Evolutionary conservation across 192 early-diverging fungal genomes (phyloP).

Genomic region (Entomortierella parvispora): DNA sequence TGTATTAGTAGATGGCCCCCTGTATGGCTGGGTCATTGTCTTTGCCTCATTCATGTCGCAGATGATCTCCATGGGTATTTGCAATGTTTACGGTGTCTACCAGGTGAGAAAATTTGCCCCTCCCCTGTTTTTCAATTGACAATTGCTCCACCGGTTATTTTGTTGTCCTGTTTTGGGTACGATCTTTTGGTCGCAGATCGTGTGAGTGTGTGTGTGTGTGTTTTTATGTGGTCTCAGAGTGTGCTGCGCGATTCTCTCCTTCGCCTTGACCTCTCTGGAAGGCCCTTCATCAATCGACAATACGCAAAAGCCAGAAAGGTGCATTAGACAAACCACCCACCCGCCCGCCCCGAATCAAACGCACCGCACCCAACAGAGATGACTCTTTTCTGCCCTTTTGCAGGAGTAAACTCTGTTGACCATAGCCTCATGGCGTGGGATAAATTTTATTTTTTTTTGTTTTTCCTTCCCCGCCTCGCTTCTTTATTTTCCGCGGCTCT

Average conservation of each 20-base stretch:
- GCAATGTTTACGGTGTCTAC: slow-evolving; percentile 42
- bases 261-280: no score
- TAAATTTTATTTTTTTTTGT: background rate
- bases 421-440: background rate
- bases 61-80: slow-evolving; percentile 52
- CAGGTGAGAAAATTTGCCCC: no score
- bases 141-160: no score
- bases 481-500: background rate
- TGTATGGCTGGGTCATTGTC: slow-evolving; percentile 59
- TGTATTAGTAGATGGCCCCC: slow-evolving; percentile 47
- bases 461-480: slow-evolving; percentile 7
- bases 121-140: no score
- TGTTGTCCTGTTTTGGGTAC: no score
- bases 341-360: background rate
- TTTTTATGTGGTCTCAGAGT: no score
- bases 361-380: slow-evolving; percentile 8
- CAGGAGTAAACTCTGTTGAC: slow-evolving; percentile 10
- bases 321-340: no score
- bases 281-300: no score
- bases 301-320: no score
- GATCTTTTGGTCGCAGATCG: no score
- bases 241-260: no score
- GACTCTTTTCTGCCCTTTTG: slow-evolving; percentile 48
- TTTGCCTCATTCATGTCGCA: slow-evolving; percentile 52
- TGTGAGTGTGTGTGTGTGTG: no score